Evolutionary conservation across 1,284 basidiomycete genomes (phyloP).

Genomic region (Inonotus hispidus): DNA sequence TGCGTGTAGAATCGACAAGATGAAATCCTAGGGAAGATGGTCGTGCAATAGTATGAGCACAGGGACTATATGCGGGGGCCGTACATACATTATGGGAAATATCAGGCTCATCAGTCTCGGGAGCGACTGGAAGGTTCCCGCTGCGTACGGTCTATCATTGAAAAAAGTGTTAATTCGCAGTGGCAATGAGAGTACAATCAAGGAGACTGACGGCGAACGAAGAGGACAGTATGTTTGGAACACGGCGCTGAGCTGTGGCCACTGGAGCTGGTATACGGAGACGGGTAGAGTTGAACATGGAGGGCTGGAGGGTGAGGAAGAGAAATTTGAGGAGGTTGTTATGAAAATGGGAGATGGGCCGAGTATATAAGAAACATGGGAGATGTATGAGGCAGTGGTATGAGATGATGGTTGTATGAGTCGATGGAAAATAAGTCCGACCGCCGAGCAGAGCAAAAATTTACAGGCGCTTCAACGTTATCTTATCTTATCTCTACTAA

Average conservation of each 20-base stretch:
- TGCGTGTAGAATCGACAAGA: constrained; percentile 90
- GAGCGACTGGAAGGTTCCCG: constrained; percentile 32
- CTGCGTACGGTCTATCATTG: constrained; percentile 13
- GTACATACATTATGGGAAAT: constrained; percentile 38
- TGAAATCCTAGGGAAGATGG: constrained; percentile 71
- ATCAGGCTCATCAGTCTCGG: constrained; percentile 54
- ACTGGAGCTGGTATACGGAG: constrained; percentile 7
- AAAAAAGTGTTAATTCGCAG: neutral
- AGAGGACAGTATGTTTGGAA: constrained; percentile 6
- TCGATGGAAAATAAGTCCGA: neutral
- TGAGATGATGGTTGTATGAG: constrained; percentile 1
- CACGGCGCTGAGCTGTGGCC: constrained; percentile 3
- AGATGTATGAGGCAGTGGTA: constrained; percentile 3
- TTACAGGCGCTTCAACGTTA: neutral
- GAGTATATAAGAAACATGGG: constrained; percentile 14
- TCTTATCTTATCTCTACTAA: neutral
- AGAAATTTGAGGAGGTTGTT: neutral
- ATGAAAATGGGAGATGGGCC: neutral
- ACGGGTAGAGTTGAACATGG: constrained; percentile 12
- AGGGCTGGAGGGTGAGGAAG: neutral
- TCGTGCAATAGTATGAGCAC: constrained; percentile 7
- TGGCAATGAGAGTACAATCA: neutral
- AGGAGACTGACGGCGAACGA: constrained; percentile 14
- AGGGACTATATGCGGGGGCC: neutral
- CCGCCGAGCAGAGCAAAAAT: neutral